A percentile compares a stretch with the other conserved stretches of the same genome.
Conservation (phyloP, 2,329 filamentous ascomycete species). For the Microsporum audouinii region DNA sequence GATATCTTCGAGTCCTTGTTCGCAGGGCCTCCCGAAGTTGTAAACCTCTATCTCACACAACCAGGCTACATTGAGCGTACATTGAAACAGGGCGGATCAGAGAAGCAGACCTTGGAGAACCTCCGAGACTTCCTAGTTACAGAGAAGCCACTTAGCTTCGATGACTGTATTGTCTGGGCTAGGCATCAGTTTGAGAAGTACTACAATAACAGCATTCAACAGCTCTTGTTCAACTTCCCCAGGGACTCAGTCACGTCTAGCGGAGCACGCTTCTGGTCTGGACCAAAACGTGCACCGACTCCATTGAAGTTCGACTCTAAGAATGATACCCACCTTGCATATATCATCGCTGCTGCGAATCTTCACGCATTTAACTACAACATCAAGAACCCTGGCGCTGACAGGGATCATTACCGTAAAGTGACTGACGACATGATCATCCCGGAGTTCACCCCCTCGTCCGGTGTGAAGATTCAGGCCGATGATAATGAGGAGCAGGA, state of each 20-base stretch:
- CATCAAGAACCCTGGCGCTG: constrained; percentile 70
- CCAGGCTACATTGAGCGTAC: constrained; percentile 80
- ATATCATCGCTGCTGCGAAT: constrained; percentile 78
- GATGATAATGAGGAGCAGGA: constrained; percentile 61
- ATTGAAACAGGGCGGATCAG: constrained; percentile 75
- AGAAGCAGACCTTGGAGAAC: constrained; percentile 85
- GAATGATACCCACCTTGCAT: constrained; percentile 77
- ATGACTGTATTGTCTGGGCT: constrained; percentile 95
- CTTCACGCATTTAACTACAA: constrained; percentile 97
- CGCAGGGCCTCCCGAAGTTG: constrained; percentile 83
- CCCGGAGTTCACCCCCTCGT: constrained; percentile 83
- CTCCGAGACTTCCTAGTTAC: constrained; percentile 83
- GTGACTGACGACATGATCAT: constrained; percentile 88
- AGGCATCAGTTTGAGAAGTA: constrained; percentile 89
- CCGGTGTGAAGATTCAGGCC: constrained; percentile 90
- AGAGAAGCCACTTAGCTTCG: constrained; percentile 81
- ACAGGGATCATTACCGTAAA: constrained; percentile 60
- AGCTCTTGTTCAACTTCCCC: constrained; percentile 92
- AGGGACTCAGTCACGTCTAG: constrained; percentile 82
- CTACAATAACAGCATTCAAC: constrained; percentile 92
- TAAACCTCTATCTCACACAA: constrained; percentile 86
- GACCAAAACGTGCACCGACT: constrained; percentile 90
- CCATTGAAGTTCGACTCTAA: constrained; percentile 76
- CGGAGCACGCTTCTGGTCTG: constrained; percentile 93
- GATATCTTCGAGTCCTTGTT: constrained; percentile 93